phyloP scores from a whole-genome alignment of 345 rosid species.

The Rubroshorea leprosula region DNA sequence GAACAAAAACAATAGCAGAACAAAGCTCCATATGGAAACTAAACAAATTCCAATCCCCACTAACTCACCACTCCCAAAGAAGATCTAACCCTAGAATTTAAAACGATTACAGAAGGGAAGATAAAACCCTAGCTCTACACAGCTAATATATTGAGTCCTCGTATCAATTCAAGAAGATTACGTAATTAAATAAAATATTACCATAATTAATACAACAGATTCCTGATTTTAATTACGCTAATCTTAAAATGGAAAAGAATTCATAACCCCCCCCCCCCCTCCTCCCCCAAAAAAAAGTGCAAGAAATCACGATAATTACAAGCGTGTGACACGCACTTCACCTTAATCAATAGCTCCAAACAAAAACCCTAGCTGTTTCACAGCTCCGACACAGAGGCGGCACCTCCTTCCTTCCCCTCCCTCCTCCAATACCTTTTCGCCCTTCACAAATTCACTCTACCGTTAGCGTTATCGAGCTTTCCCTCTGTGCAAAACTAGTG shows the following conservation, averaged over 20 bases:
- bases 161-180: neutral
- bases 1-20: slow-evolving; percentile 10
- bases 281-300: slow-evolving; percentile 7
- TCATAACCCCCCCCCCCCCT: too few species aligned
- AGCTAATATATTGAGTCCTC: neutral
- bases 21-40: neutral
- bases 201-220: slow-evolving; percentile 12
- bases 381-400: slow-evolving; percentile 13
- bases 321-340: slow-evolving; percentile 13
- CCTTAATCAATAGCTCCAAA: slow-evolving; percentile 16
- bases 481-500: slow-evolving; percentile 14
- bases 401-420: neutral
- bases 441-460: slow-evolving; percentile 5
- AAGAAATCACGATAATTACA: neutral
- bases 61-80: neutral
- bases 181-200: slow-evolving; percentile 13
- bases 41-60: neutral
- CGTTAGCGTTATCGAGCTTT: slow-evolving; percentile 6
- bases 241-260: slow-evolving; percentile 12
- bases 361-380: slow-evolving; percentile 35
- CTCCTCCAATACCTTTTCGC: neutral
- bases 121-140: slow-evolving; percentile 27
- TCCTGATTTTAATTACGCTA: slow-evolving; percentile 11
- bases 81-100: slow-evolving; percentile 33
- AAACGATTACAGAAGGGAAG: slow-evolving; percentile 3